Percentiles rank a stretch among this genome's conserved stretches.
These are phyloP conservation scores for Dictyostelium capitatum DNA, from an alignment of 78 protist genomes.

Conservation along the genomic window DNA sequence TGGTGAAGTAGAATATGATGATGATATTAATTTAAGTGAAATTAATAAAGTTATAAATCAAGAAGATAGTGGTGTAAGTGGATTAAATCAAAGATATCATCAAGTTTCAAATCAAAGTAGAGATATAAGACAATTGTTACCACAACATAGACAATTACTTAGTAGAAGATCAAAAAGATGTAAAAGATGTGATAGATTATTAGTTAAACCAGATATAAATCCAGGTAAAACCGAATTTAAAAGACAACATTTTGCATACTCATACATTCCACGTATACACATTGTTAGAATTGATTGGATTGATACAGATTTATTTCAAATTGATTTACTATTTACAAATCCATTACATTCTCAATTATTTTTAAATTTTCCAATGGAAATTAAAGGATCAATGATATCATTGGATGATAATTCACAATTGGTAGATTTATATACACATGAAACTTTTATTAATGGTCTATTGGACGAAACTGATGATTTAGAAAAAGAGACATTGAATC, in stretches of 20 bases:
- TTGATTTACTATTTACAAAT: conserved; percentile 17
- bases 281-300: conserved; percentile 12
- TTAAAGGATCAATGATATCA: conserved; percentile 27
- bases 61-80: background rate
- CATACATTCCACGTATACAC: conserved; percentile 32
- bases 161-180: conserved; percentile 65
- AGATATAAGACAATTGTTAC: background rate
- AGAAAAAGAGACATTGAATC: conserved; percentile 7
- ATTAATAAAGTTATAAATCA: background rate
- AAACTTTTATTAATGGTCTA: conserved; percentile 42
- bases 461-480: conserved; percentile 55
- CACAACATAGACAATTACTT: conserved; percentile 36
- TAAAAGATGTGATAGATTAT: conserved; percentile 47
- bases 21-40: background rate
- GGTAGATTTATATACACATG: background rate
- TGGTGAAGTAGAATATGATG: background rate
- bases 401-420: conserved; percentile 41
- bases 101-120: background rate
- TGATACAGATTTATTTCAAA: conserved; percentile 15
- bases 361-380: conserved; percentile 4
- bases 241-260: conserved; percentile 61
- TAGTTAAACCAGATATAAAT: conserved; percentile 37
- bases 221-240: conserved; percentile 55
- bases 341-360: conserved; percentile 43
- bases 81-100: conserved; percentile 19